Percentiles rank a stretch among this genome's conserved stretches.
Evolutionary conservation across 176 grass and related monocot genomes (phyloP).

Genomic region (Pontederia crassipes): DNA sequence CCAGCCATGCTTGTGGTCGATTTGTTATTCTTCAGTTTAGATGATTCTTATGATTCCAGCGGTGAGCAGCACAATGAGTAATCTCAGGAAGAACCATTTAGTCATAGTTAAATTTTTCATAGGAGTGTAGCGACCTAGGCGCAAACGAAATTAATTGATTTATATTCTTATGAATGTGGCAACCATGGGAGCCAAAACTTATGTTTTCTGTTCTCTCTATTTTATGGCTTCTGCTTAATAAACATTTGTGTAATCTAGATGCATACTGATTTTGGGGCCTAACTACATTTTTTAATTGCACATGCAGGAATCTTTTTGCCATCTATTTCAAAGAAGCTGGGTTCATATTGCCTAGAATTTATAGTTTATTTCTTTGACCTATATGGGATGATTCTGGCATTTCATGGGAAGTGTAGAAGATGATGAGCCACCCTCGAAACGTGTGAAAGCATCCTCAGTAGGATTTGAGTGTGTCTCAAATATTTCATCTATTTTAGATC

Average conservation of each 20-base stretch:
- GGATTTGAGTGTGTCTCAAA: constrained; percentile 35
- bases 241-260: not conserved
- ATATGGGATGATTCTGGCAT: constrained; percentile 80
- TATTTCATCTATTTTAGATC: constrained; percentile 36
- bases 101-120: no score
- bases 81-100: no score
- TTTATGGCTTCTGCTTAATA: not conserved
- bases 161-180: no score
- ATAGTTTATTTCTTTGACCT: constrained; percentile 7
- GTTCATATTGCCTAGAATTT: not conserved
- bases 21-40: no score
- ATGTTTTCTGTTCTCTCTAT: not conserved
- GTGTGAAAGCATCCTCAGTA: constrained; percentile 63
- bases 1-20: no score
- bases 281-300: not conserved
- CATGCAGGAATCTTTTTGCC: not conserved
- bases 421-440: constrained; percentile 82
- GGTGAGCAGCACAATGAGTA: no score
- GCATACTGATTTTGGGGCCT: not conserved
- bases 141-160: no score
- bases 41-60: no score
- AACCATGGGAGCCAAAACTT: not conserved
- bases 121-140: no score
- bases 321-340: not conserved
- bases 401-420: constrained; percentile 92